A percentile compares a stretch with the other conserved stretches of the same genome.
Evolutionary conservation across 2,329 filamentous ascomycete genomes (phyloP).

Genomic region (Phyllosticta citrichinensis): DNA sequence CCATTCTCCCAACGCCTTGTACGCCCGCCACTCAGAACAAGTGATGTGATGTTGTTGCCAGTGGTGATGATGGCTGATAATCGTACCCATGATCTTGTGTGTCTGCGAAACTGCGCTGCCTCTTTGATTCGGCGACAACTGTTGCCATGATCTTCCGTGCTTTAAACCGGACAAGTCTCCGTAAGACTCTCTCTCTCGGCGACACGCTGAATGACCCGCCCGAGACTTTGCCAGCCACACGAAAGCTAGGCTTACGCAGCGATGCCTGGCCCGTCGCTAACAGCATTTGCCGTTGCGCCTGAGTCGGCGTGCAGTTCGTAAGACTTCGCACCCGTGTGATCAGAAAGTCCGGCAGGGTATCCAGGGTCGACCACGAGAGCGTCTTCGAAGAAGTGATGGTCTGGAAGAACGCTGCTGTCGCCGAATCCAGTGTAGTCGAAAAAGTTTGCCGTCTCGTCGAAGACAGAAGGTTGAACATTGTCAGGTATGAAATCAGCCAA

Average conservation of each 20-base stretch:
- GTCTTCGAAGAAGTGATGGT: conserved; percentile 27
- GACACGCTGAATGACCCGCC: conserved; percentile 2
- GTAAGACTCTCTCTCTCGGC: conserved; percentile 2
- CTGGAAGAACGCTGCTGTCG: conserved; percentile 17
- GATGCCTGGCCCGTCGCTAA: conserved; percentile 38
- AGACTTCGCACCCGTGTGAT: conserved; percentile 31
- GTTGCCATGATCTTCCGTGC: conserved; percentile 6
- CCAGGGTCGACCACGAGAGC: conserved; percentile 20
- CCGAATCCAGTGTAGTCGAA: conserved; percentile 24
- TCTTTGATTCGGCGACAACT: not conserved
- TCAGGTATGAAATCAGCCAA: conserved; percentile 30
- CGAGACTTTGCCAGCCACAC: conserved; percentile 8
- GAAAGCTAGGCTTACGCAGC: conserved; percentile 29
- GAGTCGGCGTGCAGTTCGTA: conserved; percentile 36
- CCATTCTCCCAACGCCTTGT: not conserved
- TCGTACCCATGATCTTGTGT: not conserved
- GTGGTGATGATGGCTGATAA: not conserved
- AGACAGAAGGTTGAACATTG: conserved; percentile 14
- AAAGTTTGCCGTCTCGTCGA: conserved; percentile 25
- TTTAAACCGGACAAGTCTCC: conserved; percentile 4
- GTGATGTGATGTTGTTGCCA: conserved; percentile 2
- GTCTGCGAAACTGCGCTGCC: not conserved
- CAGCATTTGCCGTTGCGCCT: conserved; percentile 33
- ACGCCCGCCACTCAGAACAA: not conserved
- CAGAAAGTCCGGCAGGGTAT: conserved; percentile 26